Percentiles rank a stretch among this genome's conserved stretches.
phyloP scores from a whole-genome alignment of 139 green algal species.

The Tetraselmis striata region DNA sequence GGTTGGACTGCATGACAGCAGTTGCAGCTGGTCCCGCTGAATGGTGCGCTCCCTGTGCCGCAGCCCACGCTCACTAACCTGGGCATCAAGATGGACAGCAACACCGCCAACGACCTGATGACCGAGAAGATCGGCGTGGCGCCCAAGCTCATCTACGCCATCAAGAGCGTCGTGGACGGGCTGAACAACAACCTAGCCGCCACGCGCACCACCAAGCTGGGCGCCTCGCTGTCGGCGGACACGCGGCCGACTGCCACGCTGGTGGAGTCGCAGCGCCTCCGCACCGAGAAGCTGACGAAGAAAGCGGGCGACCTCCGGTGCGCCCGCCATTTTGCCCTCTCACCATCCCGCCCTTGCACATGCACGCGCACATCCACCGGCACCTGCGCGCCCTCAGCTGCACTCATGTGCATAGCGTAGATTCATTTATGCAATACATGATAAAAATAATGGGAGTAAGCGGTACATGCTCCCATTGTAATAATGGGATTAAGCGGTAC shows the following conservation, averaged over 20 bases:
- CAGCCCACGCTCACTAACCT: slow-evolving; percentile 52
- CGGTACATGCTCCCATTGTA: not conserved
- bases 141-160: slow-evolving; percentile 45
- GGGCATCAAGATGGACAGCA: slow-evolving; percentile 42
- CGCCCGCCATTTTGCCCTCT: too few relatives aligned
- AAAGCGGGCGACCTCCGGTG: slow-evolving; percentile 30
- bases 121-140: slow-evolving; percentile 50
- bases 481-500: too few relatives aligned
- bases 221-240: not conserved
- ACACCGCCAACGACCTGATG: slow-evolving; percentile 51
- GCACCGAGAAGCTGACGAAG: slow-evolving; percentile 32
- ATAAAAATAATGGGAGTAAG: too few relatives aligned
- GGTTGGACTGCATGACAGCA: too few relatives aligned
- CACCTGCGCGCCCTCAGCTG: too few relatives aligned
- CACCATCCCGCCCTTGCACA: too few relatives aligned
- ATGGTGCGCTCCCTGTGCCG: too few relatives aligned
- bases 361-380: too few relatives aligned
- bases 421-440: too few relatives aligned
- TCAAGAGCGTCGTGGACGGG: slow-evolving; percentile 38
- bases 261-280: slow-evolving; percentile 44
- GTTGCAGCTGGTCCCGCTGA: not conserved
- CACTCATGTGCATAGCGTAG: too few relatives aligned
- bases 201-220: slow-evolving; percentile 15
- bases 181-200: slow-evolving; percentile 35
- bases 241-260: slow-evolving; percentile 35